Evolutionary conservation across 139 green algal genomes (phyloP), one percentile per base, ranked within the genome.

Genomic region (Tetradesmus lagerheimii): DNA sequence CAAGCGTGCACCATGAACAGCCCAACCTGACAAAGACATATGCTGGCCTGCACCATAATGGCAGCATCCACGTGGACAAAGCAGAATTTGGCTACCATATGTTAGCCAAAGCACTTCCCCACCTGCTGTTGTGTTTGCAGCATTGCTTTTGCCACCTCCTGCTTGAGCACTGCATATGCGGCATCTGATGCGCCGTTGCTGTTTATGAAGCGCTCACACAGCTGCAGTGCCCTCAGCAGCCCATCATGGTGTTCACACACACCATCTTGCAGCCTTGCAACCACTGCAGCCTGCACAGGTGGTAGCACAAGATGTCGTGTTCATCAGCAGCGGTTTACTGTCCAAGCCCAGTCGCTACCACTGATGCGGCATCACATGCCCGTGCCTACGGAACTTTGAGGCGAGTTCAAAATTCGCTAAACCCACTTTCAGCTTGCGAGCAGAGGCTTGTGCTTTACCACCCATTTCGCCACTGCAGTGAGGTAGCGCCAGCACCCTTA

Each of bases 131-230:
- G 57, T 1, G 3, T 84, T 50, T 11, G 57, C 64, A 35, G 74
- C 66, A 89, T 82, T 16, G 66, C 84, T 27, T 89, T 89, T 31
- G 84, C 66, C 20, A 89, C 67, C 39, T 89, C 84, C 35, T 81
- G 35, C 31, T 89, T 82, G 14, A 89, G 84, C 23, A 89, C 84
- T 37, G 23, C 38, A 43, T 74, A 82, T n/a, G 64, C 84, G 34
- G 43, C 37, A 25, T 27, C 16, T 18, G 84, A 89, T n/a, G 66
- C 25, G 45, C 66, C 67, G 34, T 81, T 74, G 39, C 62, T 79
- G 66, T 89, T 89, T 41, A 82, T 83, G 66, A 83, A 89, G 16
- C n/a, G 45, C 43, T 89, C 84, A 43, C 84, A 89, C 23, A 89
- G 66, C 66, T 82, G 39, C 29, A 89, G 20, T 2, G 81, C 53